Base-by-base conservation (phyloP, 169 alveolate species). In the Plasmodium adleri region DNA sequence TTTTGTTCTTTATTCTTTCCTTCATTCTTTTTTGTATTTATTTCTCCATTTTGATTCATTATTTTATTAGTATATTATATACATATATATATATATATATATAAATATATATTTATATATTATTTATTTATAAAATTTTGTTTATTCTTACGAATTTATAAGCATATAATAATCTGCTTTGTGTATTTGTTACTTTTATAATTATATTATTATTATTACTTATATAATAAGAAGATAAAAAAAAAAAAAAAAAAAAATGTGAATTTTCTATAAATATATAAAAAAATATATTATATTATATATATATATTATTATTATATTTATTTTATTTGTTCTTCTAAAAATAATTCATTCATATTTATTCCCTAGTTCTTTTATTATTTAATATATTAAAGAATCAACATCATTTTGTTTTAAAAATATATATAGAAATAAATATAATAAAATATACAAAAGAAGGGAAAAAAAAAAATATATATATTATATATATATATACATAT, bases 371-470 rank as follows among this genome's bases (percentile, higher is more conserved):
- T 32, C 8, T 17, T 22, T 67, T 45, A 28, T 24, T 45, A 12
- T 67, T 45, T 47, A 56, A 56, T 12, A 56, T 56, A 56, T 56
- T 56, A 12, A 56, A 56, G 24, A 56, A 56, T 56, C 64, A 56
- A 56, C 64, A 13, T 56, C 64, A 56, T 56, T 15, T 56, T 56
- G 24, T 15, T 56, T 17, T 17, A 2, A 56, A 12, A 56, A 9
- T 17, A 17, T 56, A 22, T 56, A 56, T 13, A 56, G 10, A 56
- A 13, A 56, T 56, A 56, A 6, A 17, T 13, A 56, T 56, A 56
- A 56, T 56, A 56, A 12, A 56, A 56, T 2, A 56, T 56, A 12
- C 64, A 12, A 56, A 56, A 15, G 24, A 15, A 56, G 28, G 20
- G 17, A 6, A 56, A 56, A 15, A 56, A 56, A 50, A 15, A 67